Conservation (phyloP, 139 green algal genomes). For the Axilococcus clingmanii region DNA sequence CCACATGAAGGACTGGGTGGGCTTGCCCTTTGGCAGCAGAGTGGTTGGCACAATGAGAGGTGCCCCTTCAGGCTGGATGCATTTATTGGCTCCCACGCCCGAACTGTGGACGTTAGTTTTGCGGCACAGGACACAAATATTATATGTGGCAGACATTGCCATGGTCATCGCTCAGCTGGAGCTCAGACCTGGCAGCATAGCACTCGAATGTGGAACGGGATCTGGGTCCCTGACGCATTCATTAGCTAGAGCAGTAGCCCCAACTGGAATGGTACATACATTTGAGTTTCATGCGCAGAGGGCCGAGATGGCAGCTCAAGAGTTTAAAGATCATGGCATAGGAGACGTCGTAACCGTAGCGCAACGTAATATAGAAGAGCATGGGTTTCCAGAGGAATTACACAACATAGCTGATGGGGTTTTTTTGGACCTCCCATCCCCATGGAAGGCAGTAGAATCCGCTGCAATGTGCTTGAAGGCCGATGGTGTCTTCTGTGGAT, state of each 20-base stretch:
- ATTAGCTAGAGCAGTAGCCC: constrained; percentile 76
- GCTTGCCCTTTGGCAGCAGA: constrained; percentile 59
- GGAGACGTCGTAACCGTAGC: constrained; percentile 16
- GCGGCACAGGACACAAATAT: constrained; percentile 73
- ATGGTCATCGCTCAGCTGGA: constrained; percentile 69
- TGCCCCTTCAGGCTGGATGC: constrained; percentile 43
- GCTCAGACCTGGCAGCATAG: constrained; percentile 61
- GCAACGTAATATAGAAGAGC: constrained; percentile 71
- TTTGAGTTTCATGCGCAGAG: constrained; percentile 89
- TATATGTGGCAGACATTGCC: constrained; percentile 80
- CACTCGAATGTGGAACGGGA: constrained; percentile 88
- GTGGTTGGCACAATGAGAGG: no score
- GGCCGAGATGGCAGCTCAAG: constrained; percentile 9
- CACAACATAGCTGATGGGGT: constrained; percentile 47
- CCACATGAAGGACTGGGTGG: constrained; percentile 69
- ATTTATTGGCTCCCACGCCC: constrained; percentile 69
- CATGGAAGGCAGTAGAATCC: constrained; percentile 64
- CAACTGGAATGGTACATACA: constrained; percentile 74
- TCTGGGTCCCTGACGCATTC: constrained; percentile 84
- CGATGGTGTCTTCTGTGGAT: constrained; percentile 78
- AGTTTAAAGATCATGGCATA: constrained; percentile 35
- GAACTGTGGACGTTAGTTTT: constrained; percentile 88
- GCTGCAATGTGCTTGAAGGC: constrained; percentile 52
- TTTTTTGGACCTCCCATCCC: constrained; percentile 92
- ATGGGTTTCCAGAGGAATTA: constrained; percentile 70